Percentiles rank a stretch among this genome's conserved stretches.
phyloP scores from a whole-genome alignment of 2,329 filamentous ascomycete genomes.

The Blumeria hordei region DNA sequence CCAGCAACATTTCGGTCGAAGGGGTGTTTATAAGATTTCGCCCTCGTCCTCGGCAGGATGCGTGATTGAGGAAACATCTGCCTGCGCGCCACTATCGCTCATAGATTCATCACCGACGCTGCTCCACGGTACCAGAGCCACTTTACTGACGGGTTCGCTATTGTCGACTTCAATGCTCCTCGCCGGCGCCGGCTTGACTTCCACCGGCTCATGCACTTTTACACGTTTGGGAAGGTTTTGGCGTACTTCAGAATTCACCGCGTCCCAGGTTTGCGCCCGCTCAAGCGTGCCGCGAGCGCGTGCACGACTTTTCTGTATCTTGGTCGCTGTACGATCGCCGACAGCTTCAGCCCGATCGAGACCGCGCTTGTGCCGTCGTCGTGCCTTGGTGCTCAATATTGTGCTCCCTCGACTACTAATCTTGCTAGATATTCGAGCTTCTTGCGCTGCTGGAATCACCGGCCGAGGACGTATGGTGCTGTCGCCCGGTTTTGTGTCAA shows the following conservation, averaged over 20 bases:
- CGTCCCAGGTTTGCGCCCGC: conserved; percentile 30
- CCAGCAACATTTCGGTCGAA: too few relatives aligned
- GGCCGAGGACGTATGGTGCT: conserved; percentile 27
- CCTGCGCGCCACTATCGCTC: too few relatives aligned
- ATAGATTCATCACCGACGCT: too few relatives aligned
- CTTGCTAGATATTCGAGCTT: conserved; percentile 45
- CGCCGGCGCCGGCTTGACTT: too few relatives aligned
- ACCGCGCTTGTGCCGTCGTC: conserved; percentile 29
- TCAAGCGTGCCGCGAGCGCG: conserved; percentile 23
- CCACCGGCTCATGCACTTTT: too few relatives aligned
- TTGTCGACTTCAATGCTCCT: too few relatives aligned
- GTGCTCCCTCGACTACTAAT: conserved; percentile 29
- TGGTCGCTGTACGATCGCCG: conserved; percentile 30
- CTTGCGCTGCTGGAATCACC: conserved; percentile 42
- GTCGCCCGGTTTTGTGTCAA: conserved; percentile 27
- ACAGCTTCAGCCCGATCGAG: conserved; percentile 35
- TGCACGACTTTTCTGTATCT: conserved; percentile 29
- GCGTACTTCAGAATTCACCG: background rate
- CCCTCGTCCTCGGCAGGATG: too few relatives aligned
- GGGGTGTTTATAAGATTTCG: too few relatives aligned
- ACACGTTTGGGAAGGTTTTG: too few relatives aligned
- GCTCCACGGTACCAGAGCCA: too few relatives aligned
- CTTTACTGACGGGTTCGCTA: too few relatives aligned
- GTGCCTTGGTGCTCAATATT: conserved; percentile 29
- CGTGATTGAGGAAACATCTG: too few relatives aligned